A percentile compares a stretch with the other conserved stretches of the same genome.
These are phyloP conservation scores for Leishmania guyanensis DNA, from an alignment of 208 protist species.

Conservation along the genomic window DNA sequence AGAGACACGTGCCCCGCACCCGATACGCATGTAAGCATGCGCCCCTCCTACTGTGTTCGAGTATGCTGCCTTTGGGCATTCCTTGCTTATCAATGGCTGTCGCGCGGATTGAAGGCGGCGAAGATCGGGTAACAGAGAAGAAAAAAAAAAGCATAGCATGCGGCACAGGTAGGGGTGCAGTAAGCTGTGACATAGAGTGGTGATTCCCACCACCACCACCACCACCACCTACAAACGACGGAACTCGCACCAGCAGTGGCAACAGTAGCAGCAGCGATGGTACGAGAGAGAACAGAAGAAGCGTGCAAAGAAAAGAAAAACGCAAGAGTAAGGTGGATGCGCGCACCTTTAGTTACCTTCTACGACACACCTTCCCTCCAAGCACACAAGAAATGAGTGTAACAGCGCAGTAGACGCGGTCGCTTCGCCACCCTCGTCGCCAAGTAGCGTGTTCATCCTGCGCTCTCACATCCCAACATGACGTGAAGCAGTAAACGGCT, in stretches of 20 bases:
- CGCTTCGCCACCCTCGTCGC: background rate
- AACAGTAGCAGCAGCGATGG: background rate
- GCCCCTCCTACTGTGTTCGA: background rate
- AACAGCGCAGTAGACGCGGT: background rate
- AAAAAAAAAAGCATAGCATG: background rate
- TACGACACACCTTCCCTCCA: background rate
- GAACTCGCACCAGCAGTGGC: background rate
- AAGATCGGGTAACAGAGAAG: background rate
- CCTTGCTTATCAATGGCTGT: background rate
- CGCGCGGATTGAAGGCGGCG: background rate
- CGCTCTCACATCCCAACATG: background rate
- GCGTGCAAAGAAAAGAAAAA: background rate
- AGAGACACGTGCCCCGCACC: background rate
- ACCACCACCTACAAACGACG: background rate
- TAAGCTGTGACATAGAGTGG: background rate
- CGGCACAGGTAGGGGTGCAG: background rate
- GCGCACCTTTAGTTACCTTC: background rate
- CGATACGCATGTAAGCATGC: background rate
- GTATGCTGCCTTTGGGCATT: background rate
- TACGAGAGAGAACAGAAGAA: background rate
- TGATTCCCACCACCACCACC: background rate
- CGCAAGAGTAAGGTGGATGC: background rate
- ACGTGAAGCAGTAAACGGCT: background rate
- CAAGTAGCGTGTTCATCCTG: background rate
- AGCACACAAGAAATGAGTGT: background rate